Base-by-base conservation (phyloP, 306 rosid species). In the Fragaria iinumae region DNA sequence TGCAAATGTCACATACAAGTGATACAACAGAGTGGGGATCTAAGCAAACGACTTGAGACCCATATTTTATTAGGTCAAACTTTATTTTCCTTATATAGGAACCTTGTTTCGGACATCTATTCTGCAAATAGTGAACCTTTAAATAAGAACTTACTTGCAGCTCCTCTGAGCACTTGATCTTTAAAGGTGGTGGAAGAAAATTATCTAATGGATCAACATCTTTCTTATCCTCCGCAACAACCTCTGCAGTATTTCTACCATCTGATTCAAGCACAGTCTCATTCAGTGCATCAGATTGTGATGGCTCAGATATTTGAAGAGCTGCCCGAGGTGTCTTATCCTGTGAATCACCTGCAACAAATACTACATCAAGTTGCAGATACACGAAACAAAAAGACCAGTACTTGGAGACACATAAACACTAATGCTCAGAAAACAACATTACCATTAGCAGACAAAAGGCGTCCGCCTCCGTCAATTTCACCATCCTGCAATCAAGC, bases 121-220 rank as follows among this genome's bases (percentile, higher is more conserved):
- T 52, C n/a, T 18, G 48, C 20, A 63, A 62, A 8, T 27, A 50
- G 25, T 70, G 34, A 44, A 65, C 11, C 65, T 43, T 41, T 39
- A 32, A 78, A 73, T 59, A 52, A 72, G 69, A 84, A 76, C 90
- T 84, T 83, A 90, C 99, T 83, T 95, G 99, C 66, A 90, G 80
- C 67, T 95, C 97, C 76, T 88, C 97, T 0, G 93, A 89, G 86
- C 99, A 92, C 87, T 88, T 87, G 21, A 8, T 86, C 77, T 91
- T 88, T 52, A 88, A 85, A 17, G 93, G 96, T 18, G 96, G 88
- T 73, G 93, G 98, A 71, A 92, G 93, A 84, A 91, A 96, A 60
- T 62, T 87, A 77, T 88, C 89, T 79, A 95, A 84, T 2, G 90
- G 89, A 72, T 87, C 87, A 43, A 44, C 78, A 56, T 71, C 80